phyloP scores from a whole-genome alignment of 164 flowering plant species.

The Malania oleifera region DNA sequence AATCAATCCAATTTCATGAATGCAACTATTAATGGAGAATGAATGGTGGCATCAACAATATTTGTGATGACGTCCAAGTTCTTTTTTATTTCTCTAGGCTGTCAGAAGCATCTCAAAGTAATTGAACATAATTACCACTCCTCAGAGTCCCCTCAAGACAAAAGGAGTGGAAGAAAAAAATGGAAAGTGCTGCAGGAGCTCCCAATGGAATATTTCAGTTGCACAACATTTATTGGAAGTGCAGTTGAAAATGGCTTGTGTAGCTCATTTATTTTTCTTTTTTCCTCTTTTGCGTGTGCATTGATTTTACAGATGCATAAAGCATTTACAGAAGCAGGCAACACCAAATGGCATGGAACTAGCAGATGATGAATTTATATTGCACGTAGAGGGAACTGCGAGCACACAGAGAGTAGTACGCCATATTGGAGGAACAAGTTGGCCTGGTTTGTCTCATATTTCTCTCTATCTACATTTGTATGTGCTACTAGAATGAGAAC shows the following conservation, averaged over 20 bases:
- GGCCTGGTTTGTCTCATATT: constrained; percentile 63
- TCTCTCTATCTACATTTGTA: background rate
- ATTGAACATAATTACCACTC: too few species aligned
- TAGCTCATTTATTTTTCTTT: background rate
- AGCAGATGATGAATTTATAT: constrained; percentile 70
- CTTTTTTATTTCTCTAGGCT: too few species aligned
- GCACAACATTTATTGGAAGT: too few species aligned
- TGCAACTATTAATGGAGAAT: too few species aligned
- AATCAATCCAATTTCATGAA: too few species aligned
- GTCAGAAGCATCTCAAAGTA: too few species aligned
- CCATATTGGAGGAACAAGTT: constrained; percentile 80
- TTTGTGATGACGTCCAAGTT: too few species aligned
- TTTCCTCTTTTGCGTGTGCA: background rate
- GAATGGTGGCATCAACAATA: too few species aligned
- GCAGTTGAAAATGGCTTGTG: background rate
- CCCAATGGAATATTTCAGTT: too few species aligned
- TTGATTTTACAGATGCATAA: constrained; percentile 47
- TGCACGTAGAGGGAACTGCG: constrained; percentile 92
- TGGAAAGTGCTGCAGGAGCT: too few species aligned
- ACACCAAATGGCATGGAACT: constrained; percentile 59
- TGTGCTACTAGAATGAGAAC: background rate
- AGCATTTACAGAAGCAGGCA: constrained; percentile 64
- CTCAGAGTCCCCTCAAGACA: too few species aligned
- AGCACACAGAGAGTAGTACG: constrained; percentile 78
- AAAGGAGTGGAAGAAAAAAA: too few species aligned